These are phyloP conservation scores for Hyaloperonospora arabidopsidis DNA, from an alignment of 352 stramenopile genomes.

Conservation along the genomic window DNA sequence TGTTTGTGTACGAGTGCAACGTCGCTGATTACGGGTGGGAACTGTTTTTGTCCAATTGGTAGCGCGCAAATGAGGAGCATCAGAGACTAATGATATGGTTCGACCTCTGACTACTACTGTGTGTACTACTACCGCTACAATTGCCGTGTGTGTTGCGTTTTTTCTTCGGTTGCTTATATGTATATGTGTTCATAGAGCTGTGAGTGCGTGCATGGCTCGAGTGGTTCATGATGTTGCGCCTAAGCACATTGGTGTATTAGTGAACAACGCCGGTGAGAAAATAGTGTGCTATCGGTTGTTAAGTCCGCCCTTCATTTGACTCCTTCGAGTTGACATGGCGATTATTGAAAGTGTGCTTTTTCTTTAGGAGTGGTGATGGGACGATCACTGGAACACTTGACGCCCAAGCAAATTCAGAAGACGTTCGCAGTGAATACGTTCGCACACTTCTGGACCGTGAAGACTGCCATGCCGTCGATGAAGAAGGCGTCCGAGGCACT, in stretches of 20 bases:
- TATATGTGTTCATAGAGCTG: no score
- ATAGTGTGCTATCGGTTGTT: neutral
- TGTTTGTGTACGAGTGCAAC: slow-evolving; percentile 52
- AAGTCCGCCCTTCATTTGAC: neutral
- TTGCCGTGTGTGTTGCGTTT: no score
- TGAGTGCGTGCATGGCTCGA: slow-evolving; percentile 25
- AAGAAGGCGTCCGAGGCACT: slow-evolving; percentile 39
- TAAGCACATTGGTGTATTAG: slow-evolving; percentile 42
- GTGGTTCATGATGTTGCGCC: slow-evolving; percentile 25
- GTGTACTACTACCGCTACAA: no score
- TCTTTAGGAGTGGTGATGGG: slow-evolving; percentile 38
- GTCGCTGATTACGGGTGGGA: slow-evolving; percentile 52
- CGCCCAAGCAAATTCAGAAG: slow-evolving; percentile 34
- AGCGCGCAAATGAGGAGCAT: no score
- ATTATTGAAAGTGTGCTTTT: no score
- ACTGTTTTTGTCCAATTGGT: neutral
- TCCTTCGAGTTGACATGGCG: no score
- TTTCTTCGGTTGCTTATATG: no score
- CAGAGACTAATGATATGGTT: neutral
- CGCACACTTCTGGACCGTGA: slow-evolving; percentile 67
- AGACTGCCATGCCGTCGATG: slow-evolving; percentile 56
- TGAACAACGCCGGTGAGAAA: slow-evolving; percentile 50
- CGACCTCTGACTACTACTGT: no score
- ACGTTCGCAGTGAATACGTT: slow-evolving; percentile 60
- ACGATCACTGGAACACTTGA: slow-evolving; percentile 32